Conservation (phyloP, 176 grass and related monocot genomes). For the Aegilops bicornis region DNA sequence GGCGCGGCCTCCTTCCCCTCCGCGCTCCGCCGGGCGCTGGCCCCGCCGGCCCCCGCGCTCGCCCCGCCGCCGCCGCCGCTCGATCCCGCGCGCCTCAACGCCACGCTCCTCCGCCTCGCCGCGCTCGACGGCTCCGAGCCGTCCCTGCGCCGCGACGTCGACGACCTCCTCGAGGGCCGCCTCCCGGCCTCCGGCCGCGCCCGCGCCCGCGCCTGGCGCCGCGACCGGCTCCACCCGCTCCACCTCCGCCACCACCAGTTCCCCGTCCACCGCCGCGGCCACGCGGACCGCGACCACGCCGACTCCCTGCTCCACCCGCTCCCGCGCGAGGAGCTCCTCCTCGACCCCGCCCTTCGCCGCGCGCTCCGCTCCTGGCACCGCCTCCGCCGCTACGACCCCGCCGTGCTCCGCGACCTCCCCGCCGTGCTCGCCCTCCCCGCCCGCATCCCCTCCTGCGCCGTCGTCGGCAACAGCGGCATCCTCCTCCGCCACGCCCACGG, state of each 20-base stretch:
- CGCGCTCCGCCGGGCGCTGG: conserved; percentile 13
- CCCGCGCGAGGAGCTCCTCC: conserved; percentile 29
- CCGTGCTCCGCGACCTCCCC: conserved; percentile 51
- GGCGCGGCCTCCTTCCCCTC: conserved; percentile 31
- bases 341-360: conserved; percentile 51
- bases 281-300: conserved; percentile 29
- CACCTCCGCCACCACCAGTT: conserved; percentile 40
- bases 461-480: conserved; percentile 95
- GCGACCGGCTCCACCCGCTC: conserved; percentile 43
- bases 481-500: conserved; percentile 65
- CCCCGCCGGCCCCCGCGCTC: neutral
- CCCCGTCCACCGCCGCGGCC: conserved; percentile 43
- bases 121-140: conserved; percentile 49
- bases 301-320: conserved; percentile 46
- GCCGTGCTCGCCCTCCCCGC: conserved; percentile 17
- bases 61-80: neutral
- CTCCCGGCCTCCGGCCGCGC: conserved; percentile 37
- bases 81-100: conserved; percentile 46
- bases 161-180: conserved; percentile 67
- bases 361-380: conserved; percentile 65
- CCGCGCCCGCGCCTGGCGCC: conserved; percentile 38
- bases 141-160: conserved; percentile 56
- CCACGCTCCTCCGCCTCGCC: conserved; percentile 72
- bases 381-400: conserved; percentile 62
- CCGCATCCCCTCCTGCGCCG: conserved; percentile 67